Base-by-base conservation (phyloP, 2,329 filamentous ascomycete genomes). In the Scleromitrula shiraiana region DNA sequence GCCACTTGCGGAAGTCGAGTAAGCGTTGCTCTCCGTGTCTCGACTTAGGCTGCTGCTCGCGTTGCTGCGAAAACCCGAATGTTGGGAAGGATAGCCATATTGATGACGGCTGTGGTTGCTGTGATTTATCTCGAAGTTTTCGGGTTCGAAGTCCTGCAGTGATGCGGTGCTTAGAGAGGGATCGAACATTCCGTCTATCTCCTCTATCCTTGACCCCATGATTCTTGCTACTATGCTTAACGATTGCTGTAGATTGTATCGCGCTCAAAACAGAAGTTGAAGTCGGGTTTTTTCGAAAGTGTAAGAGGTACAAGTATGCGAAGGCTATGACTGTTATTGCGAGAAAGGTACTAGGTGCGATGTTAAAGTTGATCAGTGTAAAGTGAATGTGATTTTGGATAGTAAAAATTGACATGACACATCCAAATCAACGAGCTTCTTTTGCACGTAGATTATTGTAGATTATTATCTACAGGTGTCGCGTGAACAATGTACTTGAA, bases 41-140 rank as follows among this genome's bases (percentile, higher is more conserved):
- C n/a, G n/a, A n/a, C n/a, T n/a, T n/a, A n/a, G n/a, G n/a, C n/a
- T n/a, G n/a, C n/a, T n/a, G n/a, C n/a, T n/a, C 30, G 64, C 65
- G 33, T 67, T 64, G 36, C 71, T 81, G 56, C 77, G 74, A 68
- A 83, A 83, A 59, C 75, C 79, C 32, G 79, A 83, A 63, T 82
- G 78, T 55, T 78, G 75, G 41, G 75, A 79, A 14, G 75, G 75
- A 48, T 64, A 64, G 19, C 72, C 71, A 51, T 77, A 76, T 44
- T 73, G 63, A 20, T 17, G 45, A 27, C 20, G 45, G 15, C 76
- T 77, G 22, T 58, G 45, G 15, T 76, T 77, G 22, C 57, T 58
- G 46, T 54, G 55, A 47, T 49, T 51, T 50, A 57, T 51, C 50
- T 60, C 56, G 61, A 57, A 62, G 57, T 68, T 70, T 52, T 72